phyloP scores from a whole-genome alignment of 2,329 filamentous ascomycete species.

The Phialemonium atrogriseum region DNA sequence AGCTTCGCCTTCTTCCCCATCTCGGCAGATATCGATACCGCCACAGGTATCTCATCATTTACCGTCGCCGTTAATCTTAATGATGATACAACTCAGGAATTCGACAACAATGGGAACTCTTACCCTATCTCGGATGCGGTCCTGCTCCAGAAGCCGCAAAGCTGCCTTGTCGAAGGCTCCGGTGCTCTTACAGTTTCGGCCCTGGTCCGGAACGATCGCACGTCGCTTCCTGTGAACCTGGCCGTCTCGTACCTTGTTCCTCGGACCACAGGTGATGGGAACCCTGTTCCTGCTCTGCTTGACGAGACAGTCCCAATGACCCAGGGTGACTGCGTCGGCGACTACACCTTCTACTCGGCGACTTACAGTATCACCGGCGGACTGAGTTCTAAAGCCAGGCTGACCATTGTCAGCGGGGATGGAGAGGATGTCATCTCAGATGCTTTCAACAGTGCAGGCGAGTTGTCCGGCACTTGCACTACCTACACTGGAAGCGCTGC shows the following conservation, averaged over 20 bases:
- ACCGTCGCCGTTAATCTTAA: conserved; percentile 39
- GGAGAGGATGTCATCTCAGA: conserved; percentile 28
- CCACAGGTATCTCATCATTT: conserved; percentile 55
- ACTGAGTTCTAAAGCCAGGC: conserved; percentile 32
- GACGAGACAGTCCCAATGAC: conserved; percentile 29
- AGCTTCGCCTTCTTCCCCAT: conserved; percentile 48
- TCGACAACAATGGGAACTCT: conserved; percentile 49
- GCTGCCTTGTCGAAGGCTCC: conserved; percentile 37
- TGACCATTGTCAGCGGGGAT: conserved; percentile 35
- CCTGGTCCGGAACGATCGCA: conserved; percentile 40
- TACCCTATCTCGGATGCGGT: conserved; percentile 48
- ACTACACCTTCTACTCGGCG: conserved; percentile 39
- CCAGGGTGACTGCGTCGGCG: conserved; percentile 34
- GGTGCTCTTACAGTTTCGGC: conserved; percentile 37
- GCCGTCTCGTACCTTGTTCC: conserved; percentile 33
- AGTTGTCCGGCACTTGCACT: conserved; percentile 34
- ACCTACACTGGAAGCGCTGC: conserved; percentile 27
- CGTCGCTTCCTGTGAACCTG: conserved; percentile 30
- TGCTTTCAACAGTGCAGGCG: conserved; percentile 38
- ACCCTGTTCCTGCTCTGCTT: conserved; percentile 32
- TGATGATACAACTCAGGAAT: conserved; percentile 34
- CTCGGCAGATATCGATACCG: conserved; percentile 41
- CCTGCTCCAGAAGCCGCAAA: conserved; percentile 47
- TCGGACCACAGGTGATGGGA: conserved; percentile 25
- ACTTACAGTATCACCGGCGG: conserved; percentile 35